These are phyloP conservation scores for Diatrype stigma DNA, from an alignment of 2,329 filamentous ascomycete genomes.

Conservation along the genomic window DNA sequence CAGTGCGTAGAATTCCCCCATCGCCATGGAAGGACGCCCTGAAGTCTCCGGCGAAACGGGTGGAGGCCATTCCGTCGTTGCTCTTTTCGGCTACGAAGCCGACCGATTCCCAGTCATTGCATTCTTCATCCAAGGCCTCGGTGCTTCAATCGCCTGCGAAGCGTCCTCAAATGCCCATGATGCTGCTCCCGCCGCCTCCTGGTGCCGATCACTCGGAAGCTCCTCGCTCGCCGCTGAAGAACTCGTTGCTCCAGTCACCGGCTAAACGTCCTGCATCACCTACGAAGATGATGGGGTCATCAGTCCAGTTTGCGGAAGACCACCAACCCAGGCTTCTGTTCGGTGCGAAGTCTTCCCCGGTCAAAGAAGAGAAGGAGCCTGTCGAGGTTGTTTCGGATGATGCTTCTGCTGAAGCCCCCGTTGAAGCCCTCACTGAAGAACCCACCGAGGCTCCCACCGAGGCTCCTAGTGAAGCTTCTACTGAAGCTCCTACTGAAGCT, in stretches of 20 bases:
- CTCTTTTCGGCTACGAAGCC: conserved; percentile 21
- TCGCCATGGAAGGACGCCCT: conserved; percentile 53
- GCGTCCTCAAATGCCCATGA: conserved; percentile 29
- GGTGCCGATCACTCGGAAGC: conserved; percentile 25
- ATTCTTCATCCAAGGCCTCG: conserved; percentile 43
- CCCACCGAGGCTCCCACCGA: too few relatives aligned
- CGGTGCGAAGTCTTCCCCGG: conserved; percentile 9
- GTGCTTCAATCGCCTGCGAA: conserved; percentile 52
- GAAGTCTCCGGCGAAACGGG: conserved; percentile 51
- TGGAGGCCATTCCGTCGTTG: conserved; percentile 38
- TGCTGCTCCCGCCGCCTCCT: conserved; percentile 16
- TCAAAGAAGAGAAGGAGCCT: conserved; percentile 8
- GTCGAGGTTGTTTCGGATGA: conserved; percentile 6
- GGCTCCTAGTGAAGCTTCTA: neutral
- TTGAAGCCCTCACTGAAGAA: neutral
- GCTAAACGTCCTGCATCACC: conserved; percentile 27
- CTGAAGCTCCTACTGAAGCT: neutral
- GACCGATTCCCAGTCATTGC: conserved; percentile 27
- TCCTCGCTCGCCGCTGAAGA: conserved; percentile 31
- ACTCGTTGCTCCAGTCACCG: conserved; percentile 26
- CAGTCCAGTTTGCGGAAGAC: conserved; percentile 7
- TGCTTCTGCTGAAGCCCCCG: neutral
- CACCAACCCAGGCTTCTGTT: conserved; percentile 8
- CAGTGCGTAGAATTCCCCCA: conserved; percentile 49
- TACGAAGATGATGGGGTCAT: conserved; percentile 18